Evolutionary conservation across 192 early-diverging fungal species (phyloP).

Genomic region (Coemansia aciculifera): DNA sequence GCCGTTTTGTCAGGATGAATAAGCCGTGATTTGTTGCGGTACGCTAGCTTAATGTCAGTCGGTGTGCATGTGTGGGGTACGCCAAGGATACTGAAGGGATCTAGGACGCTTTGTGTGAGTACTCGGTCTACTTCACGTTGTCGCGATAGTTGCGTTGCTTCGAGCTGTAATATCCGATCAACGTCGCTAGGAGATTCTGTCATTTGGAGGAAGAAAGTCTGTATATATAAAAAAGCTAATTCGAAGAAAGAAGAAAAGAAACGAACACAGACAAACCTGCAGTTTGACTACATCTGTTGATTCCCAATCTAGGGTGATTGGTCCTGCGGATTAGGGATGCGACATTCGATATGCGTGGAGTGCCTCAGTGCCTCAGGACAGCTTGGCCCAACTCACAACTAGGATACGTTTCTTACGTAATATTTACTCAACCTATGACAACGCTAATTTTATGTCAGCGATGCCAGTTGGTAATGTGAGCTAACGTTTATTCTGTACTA

Average conservation of each 20-base stretch:
- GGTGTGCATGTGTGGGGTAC: conserved; percentile 26
- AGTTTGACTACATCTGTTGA: no score
- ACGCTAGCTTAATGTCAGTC: conserved; percentile 37
- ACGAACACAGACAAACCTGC: no score
- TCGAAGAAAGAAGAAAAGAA: not conserved
- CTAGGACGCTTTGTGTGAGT: conserved; percentile 25
- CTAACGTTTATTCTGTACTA: no score
- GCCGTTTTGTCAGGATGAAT: conserved; percentile 50
- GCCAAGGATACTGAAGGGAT: conserved; percentile 42
- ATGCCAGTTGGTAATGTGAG: no score
- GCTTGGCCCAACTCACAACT: no score
- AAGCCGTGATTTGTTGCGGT: conserved; percentile 39
- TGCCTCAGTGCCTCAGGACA: no score
- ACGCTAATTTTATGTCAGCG: no score
- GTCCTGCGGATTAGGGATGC: no score
- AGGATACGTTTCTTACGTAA: no score
- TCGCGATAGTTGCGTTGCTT: conserved; percentile 25
- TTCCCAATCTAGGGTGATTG: no score
- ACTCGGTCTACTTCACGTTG: conserved; percentile 43
- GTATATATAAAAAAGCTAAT: not conserved
- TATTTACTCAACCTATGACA: no score
- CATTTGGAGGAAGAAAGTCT: not conserved
- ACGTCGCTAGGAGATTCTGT: conserved; percentile 4
- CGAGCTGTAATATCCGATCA: conserved; percentile 16
- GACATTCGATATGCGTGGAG: no score